Percentiles rank a stretch among this genome's conserved stretches.
Conservation (phyloP, 768 basidiomycete genomes). For the Myochromella boudieri region DNA sequence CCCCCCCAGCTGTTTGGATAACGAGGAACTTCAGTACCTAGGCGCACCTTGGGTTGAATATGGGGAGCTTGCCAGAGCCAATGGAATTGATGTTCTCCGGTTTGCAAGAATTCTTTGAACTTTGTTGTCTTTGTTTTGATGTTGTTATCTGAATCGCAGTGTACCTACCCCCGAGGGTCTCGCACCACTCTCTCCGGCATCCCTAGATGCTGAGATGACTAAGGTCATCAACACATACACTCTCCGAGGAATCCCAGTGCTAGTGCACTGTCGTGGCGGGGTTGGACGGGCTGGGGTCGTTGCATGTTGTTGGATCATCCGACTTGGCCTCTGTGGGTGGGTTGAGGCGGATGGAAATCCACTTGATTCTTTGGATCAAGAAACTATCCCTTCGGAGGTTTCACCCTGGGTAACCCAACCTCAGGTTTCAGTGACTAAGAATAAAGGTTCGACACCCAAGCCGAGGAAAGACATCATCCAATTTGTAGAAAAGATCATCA, state of each 20-base stretch:
- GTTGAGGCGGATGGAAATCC: constrained; percentile 24
- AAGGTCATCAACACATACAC: constrained; percentile 72
- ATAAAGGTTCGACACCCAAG: neutral
- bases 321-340: constrained; percentile 87
- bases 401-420: neutral
- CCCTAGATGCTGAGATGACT: constrained; percentile 65
- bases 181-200: constrained; percentile 57
- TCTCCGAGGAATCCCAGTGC: constrained; percentile 63
- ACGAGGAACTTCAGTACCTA: constrained; percentile 78
- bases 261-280: constrained; percentile 93
- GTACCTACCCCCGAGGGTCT: constrained; percentile 91
- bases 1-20: constrained; percentile 71
- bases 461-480: constrained; percentile 49
- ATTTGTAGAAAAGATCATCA: constrained; percentile 72
- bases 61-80: constrained; percentile 50
- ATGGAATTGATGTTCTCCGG: constrained; percentile 83
- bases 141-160: constrained; percentile 35
- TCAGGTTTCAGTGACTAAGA: neutral
- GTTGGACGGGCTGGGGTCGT: constrained; percentile 92
- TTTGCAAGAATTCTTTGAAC: constrained; percentile 24
- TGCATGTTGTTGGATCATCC: constrained; percentile 90
- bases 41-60: constrained; percentile 90
- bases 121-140: neutral
- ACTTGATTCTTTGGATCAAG: neutral
- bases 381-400: neutral